A percentile compares a stretch with the other conserved stretches of the same genome.
Conservation (phyloP, 2,329 filamentous ascomycete genomes). For the Diplodia sapinea region DNA sequence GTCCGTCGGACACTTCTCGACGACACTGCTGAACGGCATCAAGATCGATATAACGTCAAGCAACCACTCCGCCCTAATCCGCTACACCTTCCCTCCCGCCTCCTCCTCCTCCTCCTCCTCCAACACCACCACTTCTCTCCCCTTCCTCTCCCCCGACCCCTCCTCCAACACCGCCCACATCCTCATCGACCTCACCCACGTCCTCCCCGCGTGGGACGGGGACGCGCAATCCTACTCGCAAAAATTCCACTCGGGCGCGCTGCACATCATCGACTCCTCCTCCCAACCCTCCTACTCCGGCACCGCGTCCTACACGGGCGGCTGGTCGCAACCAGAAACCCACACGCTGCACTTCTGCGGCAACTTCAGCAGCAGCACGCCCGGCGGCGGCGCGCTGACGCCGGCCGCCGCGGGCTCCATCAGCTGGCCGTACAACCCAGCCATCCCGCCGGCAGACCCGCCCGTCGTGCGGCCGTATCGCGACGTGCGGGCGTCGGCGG, state of each 20-base stretch:
- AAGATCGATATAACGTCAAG: conserved; percentile 46
- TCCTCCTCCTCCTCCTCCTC: conserved; percentile 39
- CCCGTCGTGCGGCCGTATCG: conserved; percentile 33
- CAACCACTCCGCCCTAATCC: conserved; percentile 47
- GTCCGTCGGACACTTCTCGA: conserved; percentile 47
- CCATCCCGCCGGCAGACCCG: conserved; percentile 29
- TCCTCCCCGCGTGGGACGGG: conserved; percentile 48
- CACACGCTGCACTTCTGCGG: conserved; percentile 47
- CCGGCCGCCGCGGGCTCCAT: conserved; percentile 36
- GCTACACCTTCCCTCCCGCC: conserved; percentile 45
- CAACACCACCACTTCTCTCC: conserved; percentile 21
- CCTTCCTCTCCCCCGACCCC: conserved; percentile 24
- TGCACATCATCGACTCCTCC: conserved; percentile 25
- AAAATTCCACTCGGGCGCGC: conserved; percentile 34
- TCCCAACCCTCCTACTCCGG: conserved; percentile 49
- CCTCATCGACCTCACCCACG: conserved; percentile 57
- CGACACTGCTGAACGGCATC: conserved; percentile 44
- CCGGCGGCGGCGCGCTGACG: conserved; percentile 32
- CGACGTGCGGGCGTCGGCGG: conserved; percentile 34
- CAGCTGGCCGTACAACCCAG: conserved; percentile 34
- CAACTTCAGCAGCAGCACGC: conserved; percentile 40
- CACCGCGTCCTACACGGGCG: conserved; percentile 55
- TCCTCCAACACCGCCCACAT: conserved; percentile 48
- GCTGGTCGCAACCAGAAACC: conserved; percentile 45
- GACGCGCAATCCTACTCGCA: conserved; percentile 35